Percentiles rank a stretch among this genome's conserved stretches.
Conservation (phyloP, 176 grass and related monocot species). For the Phyllostachys edulis region DNA sequence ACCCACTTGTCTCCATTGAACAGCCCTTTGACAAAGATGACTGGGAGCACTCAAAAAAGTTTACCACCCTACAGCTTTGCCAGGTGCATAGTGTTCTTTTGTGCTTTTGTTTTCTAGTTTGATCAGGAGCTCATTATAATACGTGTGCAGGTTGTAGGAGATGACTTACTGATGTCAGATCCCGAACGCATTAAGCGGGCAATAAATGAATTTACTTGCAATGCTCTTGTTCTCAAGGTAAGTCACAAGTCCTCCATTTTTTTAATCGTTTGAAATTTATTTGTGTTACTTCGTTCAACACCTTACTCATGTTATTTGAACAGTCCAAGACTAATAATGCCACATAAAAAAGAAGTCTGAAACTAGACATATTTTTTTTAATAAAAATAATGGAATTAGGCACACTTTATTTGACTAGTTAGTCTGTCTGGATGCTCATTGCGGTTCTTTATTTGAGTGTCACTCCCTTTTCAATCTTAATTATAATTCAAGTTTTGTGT, state of each 20-base stretch:
- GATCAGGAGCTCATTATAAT: constrained; percentile 27
- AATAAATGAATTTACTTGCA: constrained; percentile 86
- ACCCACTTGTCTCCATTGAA: constrained; percentile 84
- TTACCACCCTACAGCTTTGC: constrained; percentile 75
- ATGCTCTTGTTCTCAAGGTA: constrained; percentile 96
- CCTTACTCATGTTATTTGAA: not conserved
- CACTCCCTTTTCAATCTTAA: not conserved
- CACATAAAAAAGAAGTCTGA: not conserved
- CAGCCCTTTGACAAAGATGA: constrained; percentile 99
- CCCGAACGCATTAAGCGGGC: constrained; percentile 83
- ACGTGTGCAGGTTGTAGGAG: constrained; percentile 74
- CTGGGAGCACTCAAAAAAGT: constrained; percentile 89
- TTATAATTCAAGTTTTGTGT: constrained; percentile 1
- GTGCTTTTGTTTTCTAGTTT: constrained; percentile 8
- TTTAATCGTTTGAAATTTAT: not conserved
- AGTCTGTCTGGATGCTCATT: not conserved
- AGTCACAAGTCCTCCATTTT: not conserved
- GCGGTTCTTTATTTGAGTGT: not conserved
- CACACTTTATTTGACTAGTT: constrained; percentile 15
- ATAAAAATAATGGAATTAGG: not conserved
- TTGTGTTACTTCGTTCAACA: constrained; percentile 6
- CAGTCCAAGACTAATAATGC: not conserved
- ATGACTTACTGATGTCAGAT: constrained; percentile 94
- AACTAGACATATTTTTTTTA: not conserved
- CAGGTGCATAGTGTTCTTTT: constrained; percentile 54